A percentile compares a stretch with the other conserved stretches of the same genome.
phyloP scores from a whole-genome alignment of 176 grass and related monocot species.

The Pharus latifolius region DNA sequence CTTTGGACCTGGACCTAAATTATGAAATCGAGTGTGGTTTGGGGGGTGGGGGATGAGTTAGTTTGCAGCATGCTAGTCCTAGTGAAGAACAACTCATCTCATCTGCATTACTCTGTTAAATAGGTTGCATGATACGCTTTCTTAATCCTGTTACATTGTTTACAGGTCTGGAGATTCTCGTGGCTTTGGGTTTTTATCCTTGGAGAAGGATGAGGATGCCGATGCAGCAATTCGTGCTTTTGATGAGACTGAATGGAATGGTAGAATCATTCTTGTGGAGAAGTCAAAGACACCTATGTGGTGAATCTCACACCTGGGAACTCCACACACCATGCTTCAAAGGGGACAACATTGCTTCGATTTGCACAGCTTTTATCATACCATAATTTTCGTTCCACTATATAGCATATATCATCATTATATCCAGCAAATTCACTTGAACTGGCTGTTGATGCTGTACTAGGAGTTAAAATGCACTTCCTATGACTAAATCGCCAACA shows the following conservation, averaged over 20 bases:
- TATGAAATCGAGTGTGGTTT: too few relatives aligned
- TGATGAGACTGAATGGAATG: slow-evolving; percentile 74
- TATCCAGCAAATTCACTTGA: slow-evolving; percentile 47
- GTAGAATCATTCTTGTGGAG: slow-evolving; percentile 85
- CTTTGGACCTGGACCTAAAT: too few relatives aligned
- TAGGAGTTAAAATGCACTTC: slow-evolving; percentile 43
- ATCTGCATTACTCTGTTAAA: not conserved
- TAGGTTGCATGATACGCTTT: slow-evolving; percentile 1
- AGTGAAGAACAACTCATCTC: not conserved
- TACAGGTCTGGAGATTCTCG: slow-evolving; percentile 68
- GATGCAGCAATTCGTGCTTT: slow-evolving; percentile 85
- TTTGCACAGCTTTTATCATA: slow-evolving; percentile 30
- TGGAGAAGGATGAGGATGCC: slow-evolving; percentile 81
- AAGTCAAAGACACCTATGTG: slow-evolving; percentile 62
- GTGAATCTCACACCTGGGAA: slow-evolving; percentile 30
- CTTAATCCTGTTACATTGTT: slow-evolving; percentile 18
- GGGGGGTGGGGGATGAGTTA: not conserved
- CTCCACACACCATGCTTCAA: not conserved
- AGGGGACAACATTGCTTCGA: slow-evolving; percentile 4
- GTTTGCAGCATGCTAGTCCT: not conserved
- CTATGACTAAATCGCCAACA: slow-evolving; percentile 24
- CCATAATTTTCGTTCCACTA: slow-evolving; percentile 21
- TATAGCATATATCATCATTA: slow-evolving; percentile 42
- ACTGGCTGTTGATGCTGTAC: slow-evolving; percentile 39
- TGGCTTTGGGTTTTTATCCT: slow-evolving; percentile 76